Conservation (phyloP, 805 yeast species). For the Candida berthetii region DNA sequence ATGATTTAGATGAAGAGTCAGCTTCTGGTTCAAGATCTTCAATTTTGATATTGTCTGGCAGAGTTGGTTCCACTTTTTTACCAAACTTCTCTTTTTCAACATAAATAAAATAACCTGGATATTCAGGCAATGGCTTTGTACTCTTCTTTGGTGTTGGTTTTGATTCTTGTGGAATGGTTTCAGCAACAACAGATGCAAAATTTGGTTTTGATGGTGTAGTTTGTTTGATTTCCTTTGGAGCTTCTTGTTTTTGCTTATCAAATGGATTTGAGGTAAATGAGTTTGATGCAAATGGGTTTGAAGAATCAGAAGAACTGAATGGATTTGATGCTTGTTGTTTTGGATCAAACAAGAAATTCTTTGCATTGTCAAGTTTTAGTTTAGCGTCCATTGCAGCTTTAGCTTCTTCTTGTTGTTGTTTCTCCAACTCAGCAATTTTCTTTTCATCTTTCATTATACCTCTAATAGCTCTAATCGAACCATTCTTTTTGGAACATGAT, state of each 20-base stretch:
- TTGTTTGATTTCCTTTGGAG: constrained; percentile 1
- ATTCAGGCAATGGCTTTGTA: constrained; percentile 35
- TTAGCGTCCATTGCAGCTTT: constrained; percentile 37
- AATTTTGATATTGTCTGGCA: constrained; percentile 49
- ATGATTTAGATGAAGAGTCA: constrained; percentile 14
- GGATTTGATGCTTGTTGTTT: constrained; percentile 26
- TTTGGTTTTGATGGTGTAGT: constrained; percentile 6
- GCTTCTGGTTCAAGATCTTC: constrained; percentile 40
- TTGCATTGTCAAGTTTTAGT: constrained; percentile 34
- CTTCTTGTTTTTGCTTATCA: constrained; percentile 4
- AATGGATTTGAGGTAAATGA: constrained; percentile 19
- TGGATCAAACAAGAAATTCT: constrained; percentile 26
- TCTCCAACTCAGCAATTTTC: constrained; percentile 32
- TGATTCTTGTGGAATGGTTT: constrained; percentile 18
- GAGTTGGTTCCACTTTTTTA: constrained; percentile 37
- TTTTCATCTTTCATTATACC: constrained; percentile 62
- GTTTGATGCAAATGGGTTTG: constrained; percentile 34
- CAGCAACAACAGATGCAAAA: constrained; percentile 28
- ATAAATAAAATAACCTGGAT: constrained; percentile 62
- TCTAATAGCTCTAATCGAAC: constrained; percentile 70
- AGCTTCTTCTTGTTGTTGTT: constrained; percentile 32
- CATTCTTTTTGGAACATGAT: constrained; percentile 61
- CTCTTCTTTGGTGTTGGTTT: constrained; percentile 15
- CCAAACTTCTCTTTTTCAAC: constrained; percentile 68
- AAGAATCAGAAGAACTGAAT: constrained; percentile 16